Conservation (phyloP, 2,329 filamentous ascomycete species). For the Pseudopyrenochaeta lycopersici region DNA sequence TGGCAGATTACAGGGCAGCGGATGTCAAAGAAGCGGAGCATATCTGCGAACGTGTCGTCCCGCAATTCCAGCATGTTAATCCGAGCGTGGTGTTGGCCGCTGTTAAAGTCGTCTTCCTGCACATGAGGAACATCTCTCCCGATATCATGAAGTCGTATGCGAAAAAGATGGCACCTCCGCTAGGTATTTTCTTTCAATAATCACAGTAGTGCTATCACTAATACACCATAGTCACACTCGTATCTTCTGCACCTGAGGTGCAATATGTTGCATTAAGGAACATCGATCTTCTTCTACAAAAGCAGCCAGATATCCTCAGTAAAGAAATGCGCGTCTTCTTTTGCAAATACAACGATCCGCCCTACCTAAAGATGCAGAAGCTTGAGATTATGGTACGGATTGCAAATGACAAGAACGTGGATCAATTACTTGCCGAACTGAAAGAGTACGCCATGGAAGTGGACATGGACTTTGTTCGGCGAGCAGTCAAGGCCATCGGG, state of each 20-base stretch:
- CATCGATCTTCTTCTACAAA: conserved; percentile 94
- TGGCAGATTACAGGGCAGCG: conserved; percentile 86
- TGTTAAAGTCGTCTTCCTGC: conserved; percentile 96
- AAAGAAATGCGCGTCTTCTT: conserved; percentile 99
- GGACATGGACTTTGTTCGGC: conserved; percentile 97
- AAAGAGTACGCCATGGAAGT: conserved; percentile 98
- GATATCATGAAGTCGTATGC: conserved; percentile 86
- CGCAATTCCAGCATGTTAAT: conserved; percentile 98
- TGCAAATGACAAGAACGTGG: conserved; percentile 95
- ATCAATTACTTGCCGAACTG: conserved; percentile 90
- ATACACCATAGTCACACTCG: conserved; percentile 78
- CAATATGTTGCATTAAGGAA: conserved; percentile 97
- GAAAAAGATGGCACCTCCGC: conserved; percentile 97
- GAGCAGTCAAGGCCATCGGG: conserved; percentile 94
- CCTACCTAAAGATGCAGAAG: conserved; percentile 97
- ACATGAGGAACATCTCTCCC: conserved; percentile 85
- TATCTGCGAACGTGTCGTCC: conserved; percentile 94
- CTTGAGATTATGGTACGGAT: conserved; percentile 99
- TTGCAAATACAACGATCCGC: conserved; percentile 99
- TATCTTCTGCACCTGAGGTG: conserved; percentile 94
- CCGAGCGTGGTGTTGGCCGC: conserved; percentile 96
- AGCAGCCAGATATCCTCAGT: conserved; percentile 94
- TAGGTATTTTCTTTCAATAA: conserved; percentile 68
- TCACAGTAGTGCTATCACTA: conserved; percentile 25
- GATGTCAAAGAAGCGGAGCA: conserved; percentile 97